Evolutionary conservation across 768 basidiomycete genomes (phyloP).

Genomic region (Aureoboletus auriporus): DNA sequence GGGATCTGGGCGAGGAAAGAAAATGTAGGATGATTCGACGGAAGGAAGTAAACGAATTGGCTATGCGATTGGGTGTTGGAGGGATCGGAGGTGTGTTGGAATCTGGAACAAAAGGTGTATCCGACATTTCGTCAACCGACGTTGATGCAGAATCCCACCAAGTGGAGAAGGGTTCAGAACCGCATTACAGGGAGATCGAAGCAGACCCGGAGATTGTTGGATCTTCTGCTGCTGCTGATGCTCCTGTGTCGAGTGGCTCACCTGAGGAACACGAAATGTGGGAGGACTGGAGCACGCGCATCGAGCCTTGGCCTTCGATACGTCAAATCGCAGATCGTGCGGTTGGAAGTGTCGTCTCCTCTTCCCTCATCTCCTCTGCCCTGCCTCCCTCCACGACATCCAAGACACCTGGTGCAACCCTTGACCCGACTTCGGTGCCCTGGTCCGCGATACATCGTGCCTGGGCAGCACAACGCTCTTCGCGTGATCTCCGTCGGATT

Average conservation of each 20-base stretch:
- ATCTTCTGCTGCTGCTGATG: slow-evolving; percentile 12
- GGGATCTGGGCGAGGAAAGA: slow-evolving; percentile 54
- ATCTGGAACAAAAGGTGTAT: not conserved
- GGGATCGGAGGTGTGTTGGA: slow-evolving; percentile 67
- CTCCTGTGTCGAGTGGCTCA: slow-evolving; percentile 1
- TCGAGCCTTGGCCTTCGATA: slow-evolving; percentile 69
- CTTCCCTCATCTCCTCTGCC: slow-evolving; percentile 12
- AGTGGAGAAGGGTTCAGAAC: slow-evolving; percentile 1
- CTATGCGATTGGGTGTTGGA: slow-evolving; percentile 80
- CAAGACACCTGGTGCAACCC: slow-evolving; percentile 11
- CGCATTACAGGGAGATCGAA: slow-evolving; percentile 13
- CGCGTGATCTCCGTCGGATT: slow-evolving; percentile 48
- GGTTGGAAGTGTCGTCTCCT: slow-evolving; percentile 57
- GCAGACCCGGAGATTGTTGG: slow-evolving; percentile 14
- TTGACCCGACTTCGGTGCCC: slow-evolving; percentile 54
- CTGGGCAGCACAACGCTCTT: slow-evolving; percentile 56
- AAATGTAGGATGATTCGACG: slow-evolving; percentile 57
- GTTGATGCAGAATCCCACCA: slow-evolving; percentile 3
- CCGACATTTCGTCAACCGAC: not conserved
- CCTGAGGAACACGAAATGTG: slow-evolving; percentile 37
- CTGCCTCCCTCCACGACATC: slow-evolving; percentile 14
- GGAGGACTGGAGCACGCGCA: slow-evolving; percentile 64
- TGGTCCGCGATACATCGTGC: slow-evolving; percentile 67
- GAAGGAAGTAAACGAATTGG: slow-evolving; percentile 74
- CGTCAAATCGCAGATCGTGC: slow-evolving; percentile 74